Evolutionary conservation across 1,284 basidiomycete species (phyloP), one percentile per base, ranked within the genome.

Genomic region (Cryptococcus sp.): DNA sequence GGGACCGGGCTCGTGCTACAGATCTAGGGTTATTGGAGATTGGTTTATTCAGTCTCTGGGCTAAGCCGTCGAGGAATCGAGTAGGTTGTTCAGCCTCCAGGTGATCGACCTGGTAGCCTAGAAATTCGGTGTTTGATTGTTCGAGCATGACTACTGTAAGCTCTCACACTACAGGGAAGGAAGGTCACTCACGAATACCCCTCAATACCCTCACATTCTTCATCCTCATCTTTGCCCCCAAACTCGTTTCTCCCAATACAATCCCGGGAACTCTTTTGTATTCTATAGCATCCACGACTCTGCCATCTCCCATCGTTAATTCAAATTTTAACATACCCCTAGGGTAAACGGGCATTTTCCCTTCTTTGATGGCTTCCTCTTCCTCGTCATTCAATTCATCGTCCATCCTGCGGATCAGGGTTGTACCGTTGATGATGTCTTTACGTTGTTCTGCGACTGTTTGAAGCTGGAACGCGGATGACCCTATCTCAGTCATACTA

Each of bases 181-280:
- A 16, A 16, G 10, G 9, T 13, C 24, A 62, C 67, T 45, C 23
- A 70, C 69, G 52, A 0, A 56, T 60, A 0, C 60, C 65, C 9
- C 64, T 51, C 1, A 66, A 49, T 2, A 61, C 49, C 22, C 49
- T 60, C 19, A 71, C 72, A 21, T 69, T 70, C 19, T 66, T 62
- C 31, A 74, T 45, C 1, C 65, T 31, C 40, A 73, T 70, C 56
- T 76, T 76, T 24, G 55, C 60, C 2, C 74, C 74, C n/a, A 75
- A 45, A 28, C 59, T 48, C 11, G 74, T 76, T 42, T 71, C 68
- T 3, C 70, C 72, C 39, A 76, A 53, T 7, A 45, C 59, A 19
- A 76, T 43, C 9, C 49, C 65, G 0, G 45, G 50, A 9, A 73
- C 55, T 24, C 66, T 50, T 52, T 62, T 61, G 48, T 74, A 73